These are phyloP conservation scores for Ceratobasidium sp. DNA, from an alignment of 1,284 basidiomycete species.

Conservation along the genomic window DNA sequence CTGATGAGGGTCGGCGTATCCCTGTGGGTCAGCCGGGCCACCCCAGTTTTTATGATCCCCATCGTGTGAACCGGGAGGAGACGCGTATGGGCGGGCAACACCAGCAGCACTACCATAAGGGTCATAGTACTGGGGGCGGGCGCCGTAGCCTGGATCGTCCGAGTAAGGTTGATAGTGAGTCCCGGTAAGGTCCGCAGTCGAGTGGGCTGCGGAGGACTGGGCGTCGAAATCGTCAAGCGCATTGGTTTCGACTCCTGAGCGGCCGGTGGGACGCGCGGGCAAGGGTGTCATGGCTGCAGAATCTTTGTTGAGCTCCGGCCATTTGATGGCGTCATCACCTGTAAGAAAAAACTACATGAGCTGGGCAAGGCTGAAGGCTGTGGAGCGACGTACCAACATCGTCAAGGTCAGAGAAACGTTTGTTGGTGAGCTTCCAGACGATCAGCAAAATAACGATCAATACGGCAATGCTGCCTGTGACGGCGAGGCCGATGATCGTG, in stretches of 20 bases:
- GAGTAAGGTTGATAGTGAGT: conserved; percentile 59
- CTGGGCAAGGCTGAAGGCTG: conserved; percentile 45
- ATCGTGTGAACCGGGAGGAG: conserved; percentile 37
- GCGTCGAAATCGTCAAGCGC: conserved; percentile 51
- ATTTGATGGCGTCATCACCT: conserved; percentile 82
- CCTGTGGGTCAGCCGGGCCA: conserved; percentile 7
- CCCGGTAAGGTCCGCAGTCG: conserved; percentile 44
- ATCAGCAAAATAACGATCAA: conserved; percentile 76
- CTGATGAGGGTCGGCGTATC: conserved; percentile 10
- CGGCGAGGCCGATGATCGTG: conserved; percentile 79
- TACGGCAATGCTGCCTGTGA: conserved; percentile 77
- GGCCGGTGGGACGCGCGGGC: conserved; percentile 63
- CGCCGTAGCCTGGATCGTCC: conserved; percentile 67
- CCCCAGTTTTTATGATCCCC: conserved; percentile 42
- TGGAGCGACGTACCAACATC: conserved; percentile 61
- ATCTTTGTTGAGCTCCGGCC: conserved; percentile 79
- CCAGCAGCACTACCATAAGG: conserved; percentile 35
- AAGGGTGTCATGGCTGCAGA: conserved; percentile 66
- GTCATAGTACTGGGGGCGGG: conserved; percentile 62
- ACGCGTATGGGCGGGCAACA: conserved; percentile 11
- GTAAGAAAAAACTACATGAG: conserved; percentile 42
- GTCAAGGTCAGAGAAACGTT: conserved; percentile 76
- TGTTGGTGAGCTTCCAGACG: conserved; percentile 83
- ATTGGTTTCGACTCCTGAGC: conserved; percentile 57
- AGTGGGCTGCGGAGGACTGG: conserved; percentile 42